Evolutionary conservation across 1,284 basidiomycete species (phyloP).

Genomic region (Trametes sp.): DNA sequence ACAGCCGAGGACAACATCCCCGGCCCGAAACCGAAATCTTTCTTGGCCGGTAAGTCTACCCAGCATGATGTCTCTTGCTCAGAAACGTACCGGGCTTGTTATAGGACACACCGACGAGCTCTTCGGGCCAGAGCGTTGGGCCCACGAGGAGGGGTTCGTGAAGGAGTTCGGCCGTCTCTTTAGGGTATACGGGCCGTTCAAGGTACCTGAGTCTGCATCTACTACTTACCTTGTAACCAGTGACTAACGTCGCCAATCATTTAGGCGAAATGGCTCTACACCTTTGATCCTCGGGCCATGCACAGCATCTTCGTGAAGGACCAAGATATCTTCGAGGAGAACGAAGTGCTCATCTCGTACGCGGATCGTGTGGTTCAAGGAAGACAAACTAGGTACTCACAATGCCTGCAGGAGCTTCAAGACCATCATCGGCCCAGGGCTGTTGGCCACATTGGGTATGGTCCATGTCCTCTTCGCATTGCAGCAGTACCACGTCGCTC

Average conservation of each 20-base stretch:
- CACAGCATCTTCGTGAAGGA: constrained; percentile 32
- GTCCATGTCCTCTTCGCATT: too few species aligned
- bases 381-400: background rate
- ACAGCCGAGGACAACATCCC: constrained; percentile 23
- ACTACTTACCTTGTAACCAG: too few species aligned
- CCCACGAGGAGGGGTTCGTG: constrained; percentile 17
- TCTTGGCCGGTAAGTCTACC: constrained; percentile 2
- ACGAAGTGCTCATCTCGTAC: background rate
- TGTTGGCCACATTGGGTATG: constrained; percentile 31
- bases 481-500: background rate
- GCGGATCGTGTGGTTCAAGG: background rate
- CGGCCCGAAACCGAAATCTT: constrained; percentile 17
- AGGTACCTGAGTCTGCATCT: background rate
- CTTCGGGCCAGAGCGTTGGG: constrained; percentile 29
- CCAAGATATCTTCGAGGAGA: constrained; percentile 32
- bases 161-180: constrained; percentile 28
- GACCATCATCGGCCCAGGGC: constrained; percentile 30
- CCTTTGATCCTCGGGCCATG: constrained; percentile 25
- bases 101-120: constrained; percentile 30
- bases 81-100: background rate
- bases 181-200: constrained; percentile 12
- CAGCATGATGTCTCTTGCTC: too few species aligned
- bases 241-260: too few species aligned
- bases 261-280: constrained; percentile 12
- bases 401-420: constrained; percentile 17